Percentiles rank a stretch among this genome's conserved stretches.
These are phyloP conservation scores for Acanthamoeba castellanii DNA, from an alignment of 208 protist genomes.

Conservation along the genomic window DNA sequence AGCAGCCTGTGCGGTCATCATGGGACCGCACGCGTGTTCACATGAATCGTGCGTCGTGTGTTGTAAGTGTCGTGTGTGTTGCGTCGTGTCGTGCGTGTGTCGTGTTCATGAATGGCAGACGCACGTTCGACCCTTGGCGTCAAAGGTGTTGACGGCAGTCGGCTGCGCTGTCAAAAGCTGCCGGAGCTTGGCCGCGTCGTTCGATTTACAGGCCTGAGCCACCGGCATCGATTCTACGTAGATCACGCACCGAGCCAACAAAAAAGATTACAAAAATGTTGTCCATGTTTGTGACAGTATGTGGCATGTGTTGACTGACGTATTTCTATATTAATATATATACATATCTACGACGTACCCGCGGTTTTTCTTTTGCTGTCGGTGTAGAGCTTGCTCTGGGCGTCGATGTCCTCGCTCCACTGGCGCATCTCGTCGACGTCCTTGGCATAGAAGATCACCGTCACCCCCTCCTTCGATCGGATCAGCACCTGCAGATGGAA, in stretches of 20 bases:
- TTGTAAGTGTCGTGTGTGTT: too few species aligned
- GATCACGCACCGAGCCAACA: too few species aligned
- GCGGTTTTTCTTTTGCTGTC: conserved; percentile 21
- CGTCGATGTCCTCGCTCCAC: background rate
- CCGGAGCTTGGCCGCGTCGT: background rate
- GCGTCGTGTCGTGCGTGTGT: background rate
- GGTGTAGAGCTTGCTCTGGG: conserved; percentile 8
- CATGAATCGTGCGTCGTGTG: too few species aligned
- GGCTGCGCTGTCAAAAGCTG: background rate
- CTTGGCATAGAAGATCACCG: conserved; percentile 6
- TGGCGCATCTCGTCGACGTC: background rate
- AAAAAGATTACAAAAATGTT: too few species aligned
- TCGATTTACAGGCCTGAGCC: conserved; percentile 3
- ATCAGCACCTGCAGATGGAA: conserved; percentile 3
- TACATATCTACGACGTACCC: too few species aligned
- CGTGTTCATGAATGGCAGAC: background rate
- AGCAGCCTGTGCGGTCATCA: background rate
- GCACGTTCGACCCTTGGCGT: conserved; percentile 4
- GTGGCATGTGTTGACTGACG: too few species aligned
- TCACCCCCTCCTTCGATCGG: background rate
- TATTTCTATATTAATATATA: too few species aligned
- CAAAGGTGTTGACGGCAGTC: background rate
- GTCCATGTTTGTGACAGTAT: background rate
- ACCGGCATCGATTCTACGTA: background rate
- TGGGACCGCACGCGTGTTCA: too few species aligned